Base-by-base conservation (phyloP, 2,329 filamentous ascomycete genomes). In the Cylindrodendrum hubeiense region DNA sequence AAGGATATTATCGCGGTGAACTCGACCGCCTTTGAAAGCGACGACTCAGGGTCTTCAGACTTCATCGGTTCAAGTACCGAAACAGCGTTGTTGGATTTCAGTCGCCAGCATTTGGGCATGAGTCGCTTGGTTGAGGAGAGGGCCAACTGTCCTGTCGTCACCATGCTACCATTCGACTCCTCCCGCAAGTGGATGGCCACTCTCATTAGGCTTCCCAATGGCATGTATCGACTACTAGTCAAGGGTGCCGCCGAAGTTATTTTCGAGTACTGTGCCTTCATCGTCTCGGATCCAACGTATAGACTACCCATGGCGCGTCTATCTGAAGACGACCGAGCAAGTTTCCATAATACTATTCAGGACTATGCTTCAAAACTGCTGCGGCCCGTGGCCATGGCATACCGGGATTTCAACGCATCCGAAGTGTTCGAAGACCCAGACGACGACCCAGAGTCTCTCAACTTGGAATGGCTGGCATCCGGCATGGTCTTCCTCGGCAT, bases 331-430 rank as follows among this genome's bases (percentile, higher is more conserved):
- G 74, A 76, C n/a, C 74, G 77, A 4, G 67, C 69, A 21, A 75
- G 74, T 43, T 73, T 81, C 19, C 70, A 75, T n/a, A 71, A 69
- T 17, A 78, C 77, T 1, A 81, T 81, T 9, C 71, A 77, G 10
- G 74, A 75, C 13, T 93, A 93, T 72, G 91, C 92, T 2, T 86
- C 86, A 7, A 86, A 89, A 9, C 92, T 91, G 61, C 85, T 95
- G 13, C 89, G 93, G 51, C 94, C 92, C 0, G 94, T 95, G 58
- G 92, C 88, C 19, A 84, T 95, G 67, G 85, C 92, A 5, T 94
- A 93, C 78, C 86, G 88, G 49, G 93, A 96, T 68, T 94, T 92
- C 64, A 85, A 89, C 28, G 83, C 82, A 63, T 92, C 90, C 86
- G 92, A 93, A 26, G 85, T 84, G 22, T 86, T 91, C 56, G 91